Percentiles rank a stretch among this genome's conserved stretches.
Conservation (phyloP, 257 asterid genomes). For the Handroanthus guayacan region DNA sequence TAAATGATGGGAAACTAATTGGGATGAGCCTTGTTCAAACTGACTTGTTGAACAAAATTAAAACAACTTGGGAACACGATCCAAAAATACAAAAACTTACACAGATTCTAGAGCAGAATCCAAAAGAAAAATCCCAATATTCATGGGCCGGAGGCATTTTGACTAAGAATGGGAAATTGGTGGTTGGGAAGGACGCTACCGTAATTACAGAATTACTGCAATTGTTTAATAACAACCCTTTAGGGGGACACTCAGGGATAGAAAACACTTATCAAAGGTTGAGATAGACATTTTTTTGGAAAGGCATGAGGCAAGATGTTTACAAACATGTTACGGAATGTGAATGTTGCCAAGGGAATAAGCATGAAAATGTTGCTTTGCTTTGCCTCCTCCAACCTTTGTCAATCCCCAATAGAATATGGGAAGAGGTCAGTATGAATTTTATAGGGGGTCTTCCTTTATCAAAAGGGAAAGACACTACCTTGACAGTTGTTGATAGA, state of each 20-base stretch:
- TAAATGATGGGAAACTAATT: no score
- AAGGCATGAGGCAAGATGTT: constrained; percentile 1
- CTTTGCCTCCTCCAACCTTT: neutral
- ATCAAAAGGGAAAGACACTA: neutral
- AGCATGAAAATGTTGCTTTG: neutral
- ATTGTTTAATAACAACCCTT: neutral
- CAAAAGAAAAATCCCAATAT: no score
- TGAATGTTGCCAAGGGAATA: neutral
- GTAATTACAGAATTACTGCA: neutral
- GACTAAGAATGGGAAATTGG: no score
- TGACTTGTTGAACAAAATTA: no score
- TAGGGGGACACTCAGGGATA: neutral
- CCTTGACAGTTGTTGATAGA: neutral
- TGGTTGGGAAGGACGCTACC: neutral
- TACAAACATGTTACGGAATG: neutral
- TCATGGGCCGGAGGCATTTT: no score
- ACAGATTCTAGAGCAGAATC: no score
- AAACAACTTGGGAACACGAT: no score
- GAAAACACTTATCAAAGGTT: neutral
- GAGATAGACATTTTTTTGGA: neutral
- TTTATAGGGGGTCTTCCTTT: constrained; percentile 1
- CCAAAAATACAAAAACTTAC: no score
- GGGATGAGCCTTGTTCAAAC: no score
- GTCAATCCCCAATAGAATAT: neutral
- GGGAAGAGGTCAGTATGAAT: neutral